phyloP scores from a whole-genome alignment of 768 basidiomycete genomes.

The Mycena kentingensis region DNA sequence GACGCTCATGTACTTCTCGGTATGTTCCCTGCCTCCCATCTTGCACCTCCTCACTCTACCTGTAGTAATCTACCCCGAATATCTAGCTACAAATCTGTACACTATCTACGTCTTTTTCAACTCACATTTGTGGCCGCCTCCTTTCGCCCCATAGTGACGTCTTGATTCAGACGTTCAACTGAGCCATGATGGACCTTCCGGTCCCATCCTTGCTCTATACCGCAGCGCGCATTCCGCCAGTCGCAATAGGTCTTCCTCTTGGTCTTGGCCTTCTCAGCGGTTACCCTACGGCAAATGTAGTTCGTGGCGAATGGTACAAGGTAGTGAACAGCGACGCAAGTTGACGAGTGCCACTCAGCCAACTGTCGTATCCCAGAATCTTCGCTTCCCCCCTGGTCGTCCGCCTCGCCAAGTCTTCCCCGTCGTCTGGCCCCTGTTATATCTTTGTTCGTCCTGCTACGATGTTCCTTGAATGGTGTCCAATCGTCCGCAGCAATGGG shows the following conservation, averaged over 20 bases:
- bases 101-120: too few relatives aligned
- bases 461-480: slow-evolving; percentile 14
- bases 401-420: slow-evolving; percentile 58
- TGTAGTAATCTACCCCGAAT: too few relatives aligned
- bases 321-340: slow-evolving; percentile 16
- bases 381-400: slow-evolving; percentile 51
- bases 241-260: slow-evolving; percentile 62
- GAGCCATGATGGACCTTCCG: slow-evolving; percentile 8
- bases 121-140: too few relatives aligned
- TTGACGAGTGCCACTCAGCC: background rate
- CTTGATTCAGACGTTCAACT: background rate
- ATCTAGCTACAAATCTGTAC: too few relatives aligned
- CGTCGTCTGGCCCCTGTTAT: slow-evolving; percentile 58
- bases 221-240: slow-evolving; percentile 7
- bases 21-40: too few relatives aligned
- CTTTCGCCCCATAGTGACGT: too few relatives aligned
- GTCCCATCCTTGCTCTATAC: background rate
- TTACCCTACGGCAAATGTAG: slow-evolving; percentile 46
- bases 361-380: slow-evolving; percentile 35
- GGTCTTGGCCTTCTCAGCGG: slow-evolving; percentile 57
- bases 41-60: too few relatives aligned
- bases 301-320: slow-evolving; percentile 59
- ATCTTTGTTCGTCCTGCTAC: slow-evolving; percentile 32
- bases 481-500: slow-evolving; percentile 52
- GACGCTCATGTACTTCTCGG: slow-evolving; percentile 63